Base-by-base conservation (phyloP, 805 yeast species). In the Metschnikowia bowlesiae region DNA sequence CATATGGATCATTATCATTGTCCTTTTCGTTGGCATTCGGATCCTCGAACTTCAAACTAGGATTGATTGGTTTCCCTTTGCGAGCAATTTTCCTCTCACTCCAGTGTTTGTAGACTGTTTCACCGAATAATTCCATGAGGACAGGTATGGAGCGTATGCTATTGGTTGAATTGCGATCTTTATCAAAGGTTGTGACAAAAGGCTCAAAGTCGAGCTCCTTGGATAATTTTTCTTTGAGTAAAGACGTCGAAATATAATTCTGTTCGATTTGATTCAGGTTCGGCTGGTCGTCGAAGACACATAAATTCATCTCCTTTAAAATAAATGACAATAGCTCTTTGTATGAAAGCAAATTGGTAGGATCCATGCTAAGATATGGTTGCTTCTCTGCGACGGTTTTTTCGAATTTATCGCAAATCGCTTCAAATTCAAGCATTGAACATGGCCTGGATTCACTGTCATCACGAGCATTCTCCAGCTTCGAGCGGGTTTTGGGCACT, bases 351-450 rank as follows among this genome's bases (percentile, higher is more conserved):
- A 94, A 80, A 58, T 87, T 89, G 6, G 79, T 70, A 0, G 96
- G 96, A 65, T 90, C 97, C 74, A 90, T 87, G 8, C 87, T 68
- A 50, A 94, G 69, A 62, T 87, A 94, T 1, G 98, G 98, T 64
- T 94, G 98, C 56, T 84, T 82, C 56, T 88, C 89, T 50, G 79
- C 79, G 16, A 91, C 83, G 1, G 83, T 80, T 44, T 76, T 74
- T 67, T 94, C 99, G 56, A 87, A 81, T 50, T 82, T 75, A 60
- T 87, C 82, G 59, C 87, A 81, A 26, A 94, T 66, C 22, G 82
- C 67, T 69, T 94, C 99, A 64, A 90, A 91, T 67, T 91, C 97
- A 55, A 84, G 86, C 61, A 90, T 97, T 3, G 85, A 67, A 58
- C 95, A 79, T 29, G 62, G 59, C 26, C 57, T 44, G 1, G 59